Conservation (phyloP, 1,284 basidiomycete species). For the Ceratobasidium sp. region DNA sequence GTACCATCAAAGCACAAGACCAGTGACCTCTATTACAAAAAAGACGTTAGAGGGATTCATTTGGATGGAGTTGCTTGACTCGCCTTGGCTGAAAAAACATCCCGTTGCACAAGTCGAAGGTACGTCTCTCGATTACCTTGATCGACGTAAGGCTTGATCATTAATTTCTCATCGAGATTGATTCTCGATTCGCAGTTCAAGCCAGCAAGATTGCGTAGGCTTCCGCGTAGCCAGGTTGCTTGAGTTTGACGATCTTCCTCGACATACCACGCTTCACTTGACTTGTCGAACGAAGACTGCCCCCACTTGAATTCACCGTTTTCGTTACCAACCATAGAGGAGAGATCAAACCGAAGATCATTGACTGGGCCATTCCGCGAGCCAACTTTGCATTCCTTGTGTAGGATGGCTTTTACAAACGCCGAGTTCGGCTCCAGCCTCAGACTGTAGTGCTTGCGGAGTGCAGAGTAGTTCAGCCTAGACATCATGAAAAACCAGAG, state of each 20-base stretch:
- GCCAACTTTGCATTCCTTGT: no score
- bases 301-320: slow-evolving; percentile 17
- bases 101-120: background rate
- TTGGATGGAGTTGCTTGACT: background rate
- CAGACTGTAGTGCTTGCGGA: no score
- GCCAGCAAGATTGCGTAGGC: background rate
- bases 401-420: no score
- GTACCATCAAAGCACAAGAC: slow-evolving; percentile 45
- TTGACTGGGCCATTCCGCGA: background rate
- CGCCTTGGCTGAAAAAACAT: background rate
- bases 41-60: background rate
- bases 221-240: background rate
- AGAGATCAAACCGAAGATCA: slow-evolving; percentile 17
- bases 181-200: background rate
- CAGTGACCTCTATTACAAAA: slow-evolving; percentile 20
- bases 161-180: background rate
- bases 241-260: background rate
- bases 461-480: no score
- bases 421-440: no score
- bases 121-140: background rate
- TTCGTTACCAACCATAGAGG: slow-evolving; percentile 16
- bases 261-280: background rate
- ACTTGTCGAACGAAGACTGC: background rate
- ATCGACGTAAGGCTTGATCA: background rate
- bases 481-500: no score